Percentiles rank a stretch among this genome's conserved stretches.
phyloP scores from a whole-genome alignment of 495 filamentous ascomycete genomes.

The Talaromyces ruber region DNA sequence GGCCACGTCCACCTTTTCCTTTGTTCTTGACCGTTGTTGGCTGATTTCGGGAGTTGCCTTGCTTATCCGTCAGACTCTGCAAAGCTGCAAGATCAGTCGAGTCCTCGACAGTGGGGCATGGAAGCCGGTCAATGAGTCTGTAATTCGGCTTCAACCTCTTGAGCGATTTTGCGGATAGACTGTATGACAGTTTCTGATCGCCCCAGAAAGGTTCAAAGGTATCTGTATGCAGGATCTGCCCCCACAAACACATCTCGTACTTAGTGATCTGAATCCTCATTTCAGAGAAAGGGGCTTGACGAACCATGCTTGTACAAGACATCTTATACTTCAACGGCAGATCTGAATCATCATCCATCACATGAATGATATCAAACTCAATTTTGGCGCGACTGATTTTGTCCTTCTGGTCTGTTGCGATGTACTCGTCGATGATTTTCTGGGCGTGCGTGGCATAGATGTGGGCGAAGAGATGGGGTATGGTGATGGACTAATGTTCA shows the following conservation, averaged over 20 bases:
- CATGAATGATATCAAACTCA: constrained; percentile 3
- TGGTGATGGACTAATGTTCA: neutral
- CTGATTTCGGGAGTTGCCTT: neutral
- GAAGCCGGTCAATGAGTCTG: neutral
- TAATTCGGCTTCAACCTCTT: neutral
- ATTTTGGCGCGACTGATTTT: constrained; percentile 3
- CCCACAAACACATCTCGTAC: neutral
- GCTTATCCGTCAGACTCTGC: neutral
- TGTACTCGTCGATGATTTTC: neutral
- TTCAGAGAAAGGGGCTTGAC: neutral
- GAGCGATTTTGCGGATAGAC: neutral
- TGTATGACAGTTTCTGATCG: neutral
- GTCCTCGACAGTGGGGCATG: neutral
- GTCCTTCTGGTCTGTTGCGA: neutral
- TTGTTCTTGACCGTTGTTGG: neutral
- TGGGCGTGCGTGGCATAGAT: constrained; percentile 3
- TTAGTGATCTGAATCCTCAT: too few relatives aligned
- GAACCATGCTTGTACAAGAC: constrained; percentile 4
- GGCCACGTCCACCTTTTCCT: neutral
- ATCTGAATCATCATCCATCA: neutral
- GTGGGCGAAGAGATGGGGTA: neutral
- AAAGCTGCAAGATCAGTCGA: neutral
- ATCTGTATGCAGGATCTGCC: constrained; percentile 11
- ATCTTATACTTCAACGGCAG: neutral
- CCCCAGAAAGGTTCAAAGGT: constrained; percentile 12